These are phyloP conservation scores for Puccinia horiana DNA, from an alignment of 1,284 basidiomycete genomes.

Conservation along the genomic window DNA sequence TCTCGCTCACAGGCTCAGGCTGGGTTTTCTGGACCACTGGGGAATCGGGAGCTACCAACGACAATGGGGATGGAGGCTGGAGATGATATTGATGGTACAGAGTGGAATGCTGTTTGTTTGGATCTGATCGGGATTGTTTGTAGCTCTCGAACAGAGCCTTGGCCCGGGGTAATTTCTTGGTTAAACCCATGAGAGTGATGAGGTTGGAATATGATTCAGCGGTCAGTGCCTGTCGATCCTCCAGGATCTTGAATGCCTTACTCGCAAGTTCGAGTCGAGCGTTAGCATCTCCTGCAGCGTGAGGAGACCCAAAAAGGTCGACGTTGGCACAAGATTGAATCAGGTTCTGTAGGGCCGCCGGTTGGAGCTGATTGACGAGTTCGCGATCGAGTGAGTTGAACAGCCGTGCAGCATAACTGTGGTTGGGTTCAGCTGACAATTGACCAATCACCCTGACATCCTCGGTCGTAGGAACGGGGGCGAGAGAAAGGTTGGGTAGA, in stretches of 20 bases:
- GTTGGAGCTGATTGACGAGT: slow-evolving; percentile 34
- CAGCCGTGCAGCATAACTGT: slow-evolving; percentile 14
- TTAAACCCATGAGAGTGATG: slow-evolving; percentile 24
- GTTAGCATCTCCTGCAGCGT: background rate
- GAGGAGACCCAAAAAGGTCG: slow-evolving; percentile 2
- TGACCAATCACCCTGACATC: slow-evolving; percentile 11
- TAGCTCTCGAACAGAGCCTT: slow-evolving; percentile 39
- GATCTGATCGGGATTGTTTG: slow-evolving; percentile 22
- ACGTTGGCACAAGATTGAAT: slow-evolving; percentile 29
- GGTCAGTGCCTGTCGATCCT: slow-evolving; percentile 27
- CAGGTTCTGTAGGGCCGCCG: slow-evolving; percentile 28
- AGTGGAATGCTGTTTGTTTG: background rate
- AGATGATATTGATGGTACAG: slow-evolving; percentile 23
- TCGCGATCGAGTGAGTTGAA: slow-evolving; percentile 30
- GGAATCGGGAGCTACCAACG: background rate
- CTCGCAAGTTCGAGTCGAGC: slow-evolving; percentile 36
- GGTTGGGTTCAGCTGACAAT: slow-evolving; percentile 39
- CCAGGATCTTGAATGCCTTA: slow-evolving; percentile 31
- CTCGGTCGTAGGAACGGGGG: slow-evolving; percentile 24
- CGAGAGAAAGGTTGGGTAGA: slow-evolving; percentile 37
- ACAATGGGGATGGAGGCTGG: slow-evolving; percentile 13
- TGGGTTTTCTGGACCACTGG: background rate
- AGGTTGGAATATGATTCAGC: slow-evolving; percentile 34
- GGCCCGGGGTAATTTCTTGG: slow-evolving; percentile 22
- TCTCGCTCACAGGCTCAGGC: slow-evolving; percentile 22